These are phyloP conservation scores for Clitocybe nebularis DNA, from an alignment of 1,284 basidiomycete genomes.

Conservation along the genomic window DNA sequence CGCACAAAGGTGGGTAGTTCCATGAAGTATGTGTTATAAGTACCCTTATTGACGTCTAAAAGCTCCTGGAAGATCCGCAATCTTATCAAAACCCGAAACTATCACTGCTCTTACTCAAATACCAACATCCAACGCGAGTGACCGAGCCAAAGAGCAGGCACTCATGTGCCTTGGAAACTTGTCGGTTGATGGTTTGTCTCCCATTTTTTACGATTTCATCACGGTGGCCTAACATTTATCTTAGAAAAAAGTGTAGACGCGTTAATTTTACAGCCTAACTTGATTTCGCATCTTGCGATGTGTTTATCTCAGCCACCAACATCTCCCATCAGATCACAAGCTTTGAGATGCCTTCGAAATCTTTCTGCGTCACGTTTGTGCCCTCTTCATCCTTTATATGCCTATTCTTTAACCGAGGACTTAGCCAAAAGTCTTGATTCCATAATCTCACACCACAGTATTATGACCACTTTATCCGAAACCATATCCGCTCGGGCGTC, in stretches of 20 bases:
- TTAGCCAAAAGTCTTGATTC: slow-evolving; percentile 9
- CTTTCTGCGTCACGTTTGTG: slow-evolving; percentile 14
- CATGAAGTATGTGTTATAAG: too few species aligned
- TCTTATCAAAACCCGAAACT: slow-evolving; percentile 8
- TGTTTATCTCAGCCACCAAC: slow-evolving; percentile 9
- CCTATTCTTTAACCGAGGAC: background rate
- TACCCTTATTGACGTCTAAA: too few species aligned
- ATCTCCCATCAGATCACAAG: slow-evolving; percentile 13
- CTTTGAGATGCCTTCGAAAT: slow-evolving; percentile 16
- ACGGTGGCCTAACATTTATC: background rate
- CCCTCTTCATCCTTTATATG: background rate
- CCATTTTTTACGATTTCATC: background rate
- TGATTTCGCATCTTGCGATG: slow-evolving; percentile 11
- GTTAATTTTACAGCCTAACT: slow-evolving; percentile 8
- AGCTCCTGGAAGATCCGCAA: too few species aligned
- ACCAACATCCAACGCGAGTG: slow-evolving; percentile 7
- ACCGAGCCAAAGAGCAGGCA: slow-evolving; percentile 14
- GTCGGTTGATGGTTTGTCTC: slow-evolving; percentile 11
- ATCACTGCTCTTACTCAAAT: slow-evolving; percentile 8
- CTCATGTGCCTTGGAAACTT: slow-evolving; percentile 16
- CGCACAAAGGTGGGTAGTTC: slow-evolving; percentile 10
- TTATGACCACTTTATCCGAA: slow-evolving; percentile 9
- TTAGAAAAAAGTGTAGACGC: slow-evolving; percentile 8
- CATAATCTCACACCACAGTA: slow-evolving; percentile 7
- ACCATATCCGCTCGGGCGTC: slow-evolving; percentile 8